phyloP scores from a whole-genome alignment of 1,284 basidiomycete genomes.

The Puccinia triticina region DNA sequence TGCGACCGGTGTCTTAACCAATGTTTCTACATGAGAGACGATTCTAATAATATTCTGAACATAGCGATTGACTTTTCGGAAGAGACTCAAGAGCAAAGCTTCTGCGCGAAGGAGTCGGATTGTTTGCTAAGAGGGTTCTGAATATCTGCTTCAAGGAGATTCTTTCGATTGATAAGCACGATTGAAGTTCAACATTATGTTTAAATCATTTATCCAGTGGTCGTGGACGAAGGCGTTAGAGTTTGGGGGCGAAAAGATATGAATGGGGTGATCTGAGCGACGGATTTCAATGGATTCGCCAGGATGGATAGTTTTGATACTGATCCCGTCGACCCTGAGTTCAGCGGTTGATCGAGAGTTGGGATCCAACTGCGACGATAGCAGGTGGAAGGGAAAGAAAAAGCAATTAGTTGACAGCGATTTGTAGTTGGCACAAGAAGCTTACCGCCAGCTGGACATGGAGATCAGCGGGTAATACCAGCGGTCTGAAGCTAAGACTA shows the following conservation, averaged over 20 bases:
- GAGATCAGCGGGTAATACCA: conserved; percentile 82
- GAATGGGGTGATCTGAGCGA: conserved; percentile 84
- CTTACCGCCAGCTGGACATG: conserved; percentile 78
- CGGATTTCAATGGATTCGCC: conserved; percentile 83
- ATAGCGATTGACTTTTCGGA: too few species aligned
- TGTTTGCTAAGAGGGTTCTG: not conserved
- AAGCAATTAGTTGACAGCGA: too few species aligned
- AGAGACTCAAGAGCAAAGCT: too few species aligned
- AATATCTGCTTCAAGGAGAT: not conserved
- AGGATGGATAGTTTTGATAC: conserved; percentile 75
- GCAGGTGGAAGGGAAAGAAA: conserved; percentile 13
- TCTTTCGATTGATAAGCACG: conserved; percentile 33
- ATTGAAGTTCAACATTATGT: conserved; percentile 63
- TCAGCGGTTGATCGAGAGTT: conserved; percentile 82
- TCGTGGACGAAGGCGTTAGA: conserved; percentile 68
- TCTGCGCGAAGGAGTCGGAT: too few species aligned
- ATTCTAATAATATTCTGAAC: too few species aligned
- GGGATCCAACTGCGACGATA: conserved; percentile 71
- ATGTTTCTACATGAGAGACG: too few species aligned
- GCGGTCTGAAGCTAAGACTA: conserved; percentile 85
- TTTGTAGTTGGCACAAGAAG: too few species aligned
- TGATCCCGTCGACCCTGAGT: conserved; percentile 88
- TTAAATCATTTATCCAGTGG: conserved; percentile 95
- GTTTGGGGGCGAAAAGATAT: conserved; percentile 65
- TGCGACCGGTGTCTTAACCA: too few species aligned